These are phyloP conservation scores for Paraphoma sp. DNA, from an alignment of 2,329 filamentous ascomycete genomes.

Conservation along the genomic window DNA sequence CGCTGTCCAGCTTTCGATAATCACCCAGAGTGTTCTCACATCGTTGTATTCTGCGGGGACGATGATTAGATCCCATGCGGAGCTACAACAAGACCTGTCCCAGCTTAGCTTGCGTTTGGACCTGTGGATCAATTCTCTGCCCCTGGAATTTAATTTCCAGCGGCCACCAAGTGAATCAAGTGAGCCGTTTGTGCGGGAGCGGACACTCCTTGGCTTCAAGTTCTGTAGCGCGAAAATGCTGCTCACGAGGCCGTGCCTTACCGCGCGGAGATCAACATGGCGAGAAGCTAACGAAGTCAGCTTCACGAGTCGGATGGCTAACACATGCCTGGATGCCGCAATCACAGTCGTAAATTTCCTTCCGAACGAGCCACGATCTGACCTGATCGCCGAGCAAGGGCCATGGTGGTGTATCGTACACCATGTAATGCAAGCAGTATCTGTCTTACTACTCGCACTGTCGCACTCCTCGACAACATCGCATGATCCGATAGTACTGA, in stretches of 20 bases:
- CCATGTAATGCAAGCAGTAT: conserved; percentile 49
- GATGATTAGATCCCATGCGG: conserved; percentile 37
- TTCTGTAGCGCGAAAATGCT: conserved; percentile 50
- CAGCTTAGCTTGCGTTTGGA: conserved; percentile 42
- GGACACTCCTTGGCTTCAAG: conserved; percentile 40
- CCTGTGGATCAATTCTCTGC: conserved; percentile 41
- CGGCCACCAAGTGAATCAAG: conserved; percentile 1
- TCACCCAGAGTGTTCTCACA: conserved; percentile 44
- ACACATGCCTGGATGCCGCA: conserved; percentile 47
- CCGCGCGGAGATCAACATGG: conserved; percentile 28
- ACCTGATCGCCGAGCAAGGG: conserved; percentile 38
- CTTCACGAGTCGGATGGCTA: conserved; percentile 42
- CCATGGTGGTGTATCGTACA: conserved; percentile 53
- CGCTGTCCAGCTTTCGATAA: conserved; percentile 34
- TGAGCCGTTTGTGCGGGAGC: conserved; percentile 27
- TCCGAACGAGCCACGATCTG: conserved; percentile 38
- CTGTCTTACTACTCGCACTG: conserved; percentile 48
- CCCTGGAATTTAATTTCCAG: conserved; percentile 38
- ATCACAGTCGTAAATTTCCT: conserved; percentile 42
- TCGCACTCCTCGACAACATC: conserved; percentile 33
- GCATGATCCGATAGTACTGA: conserved; percentile 24
- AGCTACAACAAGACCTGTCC: conserved; percentile 43
- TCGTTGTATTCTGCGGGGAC: conserved; percentile 47
- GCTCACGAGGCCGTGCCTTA: conserved; percentile 49
- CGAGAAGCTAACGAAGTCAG: conserved; percentile 23